phyloP scores from a whole-genome alignment of 1,139 yeast species.

The Spathaspora sp. region DNA sequence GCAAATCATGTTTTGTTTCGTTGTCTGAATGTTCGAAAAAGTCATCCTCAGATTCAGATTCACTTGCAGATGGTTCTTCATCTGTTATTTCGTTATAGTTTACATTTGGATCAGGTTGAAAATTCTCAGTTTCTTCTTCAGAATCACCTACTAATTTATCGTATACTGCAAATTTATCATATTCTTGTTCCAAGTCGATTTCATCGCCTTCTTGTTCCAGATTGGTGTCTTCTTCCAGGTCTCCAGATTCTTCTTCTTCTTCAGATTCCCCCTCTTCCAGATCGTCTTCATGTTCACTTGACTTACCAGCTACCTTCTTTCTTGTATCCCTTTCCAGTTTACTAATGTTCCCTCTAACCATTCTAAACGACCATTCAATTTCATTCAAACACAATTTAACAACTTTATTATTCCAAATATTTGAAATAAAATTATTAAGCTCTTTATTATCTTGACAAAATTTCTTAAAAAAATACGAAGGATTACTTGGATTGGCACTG shows the following conservation, averaged over 20 bases:
- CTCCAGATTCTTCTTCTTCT: slow-evolving; percentile 16
- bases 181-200: slow-evolving; percentile 17
- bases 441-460: slow-evolving; percentile 42
- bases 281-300: slow-evolving; percentile 16
- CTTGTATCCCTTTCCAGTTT: slow-evolving; percentile 40
- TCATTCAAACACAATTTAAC: slow-evolving; percentile 47
- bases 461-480: slow-evolving; percentile 49
- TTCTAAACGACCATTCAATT: slow-evolving; percentile 57
- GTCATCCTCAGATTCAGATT: slow-evolving; percentile 28
- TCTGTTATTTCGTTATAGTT: slow-evolving; percentile 64
- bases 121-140: slow-evolving; percentile 37
- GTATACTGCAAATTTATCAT: slow-evolving; percentile 42
- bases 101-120: slow-evolving; percentile 38
- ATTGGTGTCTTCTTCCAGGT: slow-evolving; percentile 18
- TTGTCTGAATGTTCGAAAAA: slow-evolving; percentile 29
- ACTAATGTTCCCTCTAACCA: slow-evolving; percentile 59
- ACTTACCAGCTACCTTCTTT: slow-evolving; percentile 26
- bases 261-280: slow-evolving; percentile 17
- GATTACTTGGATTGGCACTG: slow-evolving; percentile 34
- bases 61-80: slow-evolving; percentile 53
- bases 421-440: slow-evolving; percentile 50
- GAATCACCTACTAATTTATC: slow-evolving; percentile 57
- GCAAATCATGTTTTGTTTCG: slow-evolving; percentile 42
- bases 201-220: slow-evolving; percentile 12
- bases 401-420: slow-evolving; percentile 56